phyloP scores from a whole-genome alignment of 2,329 filamentous ascomycete species.

The Cytospora schulzeri region DNA sequence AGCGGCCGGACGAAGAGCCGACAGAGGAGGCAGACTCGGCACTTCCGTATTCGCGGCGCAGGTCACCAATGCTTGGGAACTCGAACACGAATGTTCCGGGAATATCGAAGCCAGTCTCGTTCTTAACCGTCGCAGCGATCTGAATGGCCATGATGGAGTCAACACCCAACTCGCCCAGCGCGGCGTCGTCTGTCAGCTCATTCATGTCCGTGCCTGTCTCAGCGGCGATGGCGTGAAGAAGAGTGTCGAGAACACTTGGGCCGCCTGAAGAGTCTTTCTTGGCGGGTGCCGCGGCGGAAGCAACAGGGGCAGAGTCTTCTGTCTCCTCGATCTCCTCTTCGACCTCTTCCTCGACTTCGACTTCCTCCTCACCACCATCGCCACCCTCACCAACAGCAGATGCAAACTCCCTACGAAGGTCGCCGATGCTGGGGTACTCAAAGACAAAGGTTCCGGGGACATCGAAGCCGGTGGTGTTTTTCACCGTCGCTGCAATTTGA shows the following conservation, averaged over 20 bases:
- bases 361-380: conserved; percentile 1
- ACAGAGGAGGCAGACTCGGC: conserved; percentile 1
- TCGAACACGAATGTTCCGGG: conserved; percentile 30
- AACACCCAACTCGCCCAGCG: conserved; percentile 32
- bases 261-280: background rate
- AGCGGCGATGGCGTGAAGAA: conserved; percentile 29
- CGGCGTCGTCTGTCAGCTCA: conserved; percentile 30
- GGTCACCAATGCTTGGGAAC: conserved; percentile 29
- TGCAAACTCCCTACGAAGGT: conserved; percentile 29
- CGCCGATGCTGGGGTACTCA: conserved; percentile 29
- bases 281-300: conserved; percentile 3
- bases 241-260: conserved; percentile 10
- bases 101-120: conserved; percentile 29
- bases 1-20: conserved; percentile 4
- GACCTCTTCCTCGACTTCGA: conserved; percentile 1
- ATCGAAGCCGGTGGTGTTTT: conserved; percentile 29
- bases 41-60: conserved; percentile 27
- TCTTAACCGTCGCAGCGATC: conserved; percentile 31
- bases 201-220: conserved; percentile 31
- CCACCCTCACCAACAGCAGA: conserved; percentile 3
- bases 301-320: conserved; percentile 8
- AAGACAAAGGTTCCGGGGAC: conserved; percentile 30
- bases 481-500: conserved; percentile 31
- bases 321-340: conserved; percentile 16
- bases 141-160: conserved; percentile 36